Conservation (phyloP, 2,329 filamentous ascomycete species). For the Cryoendolithus antarcticus region DNA sequence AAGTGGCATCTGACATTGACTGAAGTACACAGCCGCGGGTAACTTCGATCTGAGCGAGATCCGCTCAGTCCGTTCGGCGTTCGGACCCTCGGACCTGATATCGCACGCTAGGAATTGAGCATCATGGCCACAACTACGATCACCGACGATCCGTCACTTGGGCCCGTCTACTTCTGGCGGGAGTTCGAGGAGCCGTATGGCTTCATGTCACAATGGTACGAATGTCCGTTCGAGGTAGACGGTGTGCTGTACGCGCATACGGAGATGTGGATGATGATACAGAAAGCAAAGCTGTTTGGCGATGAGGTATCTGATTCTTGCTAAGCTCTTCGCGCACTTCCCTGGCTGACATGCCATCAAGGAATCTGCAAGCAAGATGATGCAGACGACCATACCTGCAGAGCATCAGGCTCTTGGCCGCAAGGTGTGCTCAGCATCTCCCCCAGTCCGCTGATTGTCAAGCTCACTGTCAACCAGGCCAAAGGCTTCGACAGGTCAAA, state of each 20-base stretch:
- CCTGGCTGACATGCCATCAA: slow-evolving; percentile 2
- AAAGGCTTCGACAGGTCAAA: slow-evolving; percentile 36
- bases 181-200: slow-evolving; percentile 35
- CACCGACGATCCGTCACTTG: slow-evolving; percentile 1
- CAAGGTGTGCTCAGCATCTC: slow-evolving; percentile 7
- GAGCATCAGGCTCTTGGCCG: slow-evolving; percentile 45
- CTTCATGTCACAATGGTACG: slow-evolving; percentile 54
- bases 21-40: no score
- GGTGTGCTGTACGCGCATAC: slow-evolving; percentile 26
- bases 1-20: no score
- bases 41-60: no score
- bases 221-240: slow-evolving; percentile 35
- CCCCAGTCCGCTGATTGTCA: slow-evolving; percentile 11
- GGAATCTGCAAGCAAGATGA: slow-evolving; percentile 36
- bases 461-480: slow-evolving; percentile 22
- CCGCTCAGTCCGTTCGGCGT: no score
- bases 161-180: slow-evolving; percentile 26
- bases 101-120: no score
- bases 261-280: slow-evolving; percentile 41
- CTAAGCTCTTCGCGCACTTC: no score
- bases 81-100: no score
- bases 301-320: slow-evolving; percentile 22
- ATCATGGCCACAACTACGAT: slow-evolving; percentile 1
- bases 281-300: slow-evolving; percentile 31
- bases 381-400: slow-evolving; percentile 34